Evolutionary conservation across 164 flowering plant species (phyloP), one percentile per base, ranked within the genome.

Genomic region (Annona cherimola): DNA sequence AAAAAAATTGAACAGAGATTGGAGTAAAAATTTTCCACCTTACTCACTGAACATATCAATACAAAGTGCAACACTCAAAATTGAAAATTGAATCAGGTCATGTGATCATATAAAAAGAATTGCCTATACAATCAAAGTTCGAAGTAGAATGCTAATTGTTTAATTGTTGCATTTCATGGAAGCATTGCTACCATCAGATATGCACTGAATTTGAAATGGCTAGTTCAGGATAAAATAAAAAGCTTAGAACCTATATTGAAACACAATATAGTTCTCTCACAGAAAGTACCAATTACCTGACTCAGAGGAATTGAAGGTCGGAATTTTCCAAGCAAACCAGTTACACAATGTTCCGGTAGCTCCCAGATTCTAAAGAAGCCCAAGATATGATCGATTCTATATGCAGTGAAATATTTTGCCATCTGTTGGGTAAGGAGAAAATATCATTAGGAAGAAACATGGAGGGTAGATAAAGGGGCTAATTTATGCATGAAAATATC

Each of bases 331-430:
- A 86, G 83, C 44, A 92, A 82, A 71, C 98, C 99, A 6, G 97
- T 92, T 78, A 81, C 73, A 71, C 98, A 91, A 86, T 92, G 98
- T 20, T 92, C 99, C 16, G 98, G 97, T 78, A 95, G 92, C 79
- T 95, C 99, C 99, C 99, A 95, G 60, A 95, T 95, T 76, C 99
- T 85, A 74, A 95, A 95, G 93, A 95, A 95, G 26, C 99, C 99
- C 82, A 92, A 79, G 60, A 95, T 85, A 75, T 95, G 99, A 83
- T 95, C 99, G 75, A 95, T 95, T 77, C 99, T 86, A 80, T 95
- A 95, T 45, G 99, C 97, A 3, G 99, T 89, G 80, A 95, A 95
- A 78, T 92, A 92, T 62, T 95, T 95, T 50, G 86, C 89, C 99
- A 95, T 91, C 99, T 95, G 84, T 45, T 45, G 68, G 45, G 43